These are phyloP conservation scores for Lumnitzera racemosa DNA, from an alignment of 345 rosid genomes.

Conservation along the genomic window DNA sequence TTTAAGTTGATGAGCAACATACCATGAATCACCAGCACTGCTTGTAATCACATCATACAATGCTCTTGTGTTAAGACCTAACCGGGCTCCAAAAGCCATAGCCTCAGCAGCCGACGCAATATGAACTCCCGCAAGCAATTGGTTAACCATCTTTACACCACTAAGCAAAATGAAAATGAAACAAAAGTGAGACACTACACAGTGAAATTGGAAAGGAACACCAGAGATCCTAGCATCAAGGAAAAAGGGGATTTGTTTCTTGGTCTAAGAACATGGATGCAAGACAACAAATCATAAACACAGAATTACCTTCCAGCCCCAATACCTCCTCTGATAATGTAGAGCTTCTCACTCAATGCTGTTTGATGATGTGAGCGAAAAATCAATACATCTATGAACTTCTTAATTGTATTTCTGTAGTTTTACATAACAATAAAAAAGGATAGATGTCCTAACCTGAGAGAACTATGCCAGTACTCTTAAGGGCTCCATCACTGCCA, in stretches of 20 bases:
- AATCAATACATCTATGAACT: constrained; percentile 1
- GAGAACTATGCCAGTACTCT: constrained; percentile 55
- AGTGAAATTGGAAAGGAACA: no score
- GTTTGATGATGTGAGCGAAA: constrained; percentile 18
- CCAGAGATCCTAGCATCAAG: not conserved
- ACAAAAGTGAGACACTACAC: not conserved
- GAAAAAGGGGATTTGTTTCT: not conserved
- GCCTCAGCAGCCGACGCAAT: constrained; percentile 97
- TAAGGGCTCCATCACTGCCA: constrained; percentile 74
- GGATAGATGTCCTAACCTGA: constrained; percentile 39
- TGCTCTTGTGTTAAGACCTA: constrained; percentile 73
- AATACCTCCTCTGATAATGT: constrained; percentile 81
- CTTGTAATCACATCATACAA: constrained; percentile 55
- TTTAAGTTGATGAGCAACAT: constrained; percentile 14
- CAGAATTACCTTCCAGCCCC: constrained; percentile 85
- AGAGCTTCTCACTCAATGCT: constrained; percentile 96
- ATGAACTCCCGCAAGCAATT: constrained; percentile 97
- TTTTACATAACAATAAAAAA: not conserved
- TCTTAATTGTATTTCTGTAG: not conserved
- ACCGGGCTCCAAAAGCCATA: constrained; percentile 90
- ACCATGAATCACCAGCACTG: constrained; percentile 87
- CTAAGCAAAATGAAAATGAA: constrained; percentile 22
- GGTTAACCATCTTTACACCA: constrained; percentile 90
- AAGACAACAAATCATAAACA: not conserved
- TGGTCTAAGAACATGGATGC: constrained; percentile 7